These are phyloP conservation scores for Calendula officinalis DNA, from an alignment of 129 eudicot genomes.

Conservation along the genomic window DNA sequence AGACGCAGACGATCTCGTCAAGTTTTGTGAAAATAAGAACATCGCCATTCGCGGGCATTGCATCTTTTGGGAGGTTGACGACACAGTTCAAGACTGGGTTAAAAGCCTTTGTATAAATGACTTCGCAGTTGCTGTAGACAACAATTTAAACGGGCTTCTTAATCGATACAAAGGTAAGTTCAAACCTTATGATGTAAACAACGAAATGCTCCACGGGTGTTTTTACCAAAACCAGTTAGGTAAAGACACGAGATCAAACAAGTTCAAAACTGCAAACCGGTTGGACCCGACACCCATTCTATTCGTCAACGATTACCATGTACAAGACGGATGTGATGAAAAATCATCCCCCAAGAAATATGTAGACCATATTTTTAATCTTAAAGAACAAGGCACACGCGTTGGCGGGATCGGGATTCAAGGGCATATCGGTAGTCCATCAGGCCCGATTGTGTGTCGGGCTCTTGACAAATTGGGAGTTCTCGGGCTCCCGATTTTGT, in stretches of 20 bases:
- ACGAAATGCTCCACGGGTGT: conserved; percentile 92
- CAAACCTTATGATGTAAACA: conserved; percentile 86
- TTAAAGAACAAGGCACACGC: conserved; percentile 75
- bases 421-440: conserved; percentile 72
- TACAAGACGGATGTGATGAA: conserved; percentile 73
- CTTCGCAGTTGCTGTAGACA: conserved; percentile 53
- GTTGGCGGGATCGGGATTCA: conserved; percentile 88
- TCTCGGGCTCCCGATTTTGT: conserved; percentile 83
- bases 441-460: conserved; percentile 61
- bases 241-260: conserved; percentile 47
- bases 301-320: conserved; percentile 80
- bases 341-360: conserved; percentile 76
- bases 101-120: conserved; percentile 44
- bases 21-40: conserved; percentile 49
- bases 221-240: conserved; percentile 76
- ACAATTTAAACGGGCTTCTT: conserved; percentile 62
- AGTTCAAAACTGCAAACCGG: conserved; percentile 68
- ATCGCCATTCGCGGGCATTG: conserved; percentile 79
- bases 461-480: conserved; percentile 63
- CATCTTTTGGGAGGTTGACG: conserved; percentile 90
- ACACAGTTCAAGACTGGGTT: conserved; percentile 67
- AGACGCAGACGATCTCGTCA: conserved; percentile 74
- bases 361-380: conserved; percentile 60
- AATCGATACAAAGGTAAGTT: conserved; percentile 80
- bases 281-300: conserved; percentile 63